phyloP scores from a whole-genome alignment of 495 filamentous ascomycete genomes.

The Talaromyces adpressus region DNA sequence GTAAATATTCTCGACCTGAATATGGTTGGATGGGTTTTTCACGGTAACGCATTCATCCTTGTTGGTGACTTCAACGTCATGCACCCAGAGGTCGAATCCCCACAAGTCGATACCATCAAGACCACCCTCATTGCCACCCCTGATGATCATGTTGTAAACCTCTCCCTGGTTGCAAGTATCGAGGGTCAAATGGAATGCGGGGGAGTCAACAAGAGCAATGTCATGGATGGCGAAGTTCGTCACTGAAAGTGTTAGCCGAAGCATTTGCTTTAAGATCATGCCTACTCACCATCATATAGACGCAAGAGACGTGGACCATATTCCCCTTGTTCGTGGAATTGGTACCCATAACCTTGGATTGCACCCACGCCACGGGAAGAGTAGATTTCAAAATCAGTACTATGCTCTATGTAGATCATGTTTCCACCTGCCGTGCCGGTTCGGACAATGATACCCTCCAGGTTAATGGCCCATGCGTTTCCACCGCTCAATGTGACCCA shows the following conservation, averaged over 20 bases:
- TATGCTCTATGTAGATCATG: slow-evolving; percentile 27
- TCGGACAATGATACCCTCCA: slow-evolving; percentile 26
- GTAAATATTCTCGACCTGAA: slow-evolving; percentile 41
- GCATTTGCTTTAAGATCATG: slow-evolving; percentile 10
- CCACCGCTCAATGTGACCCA: slow-evolving; percentile 28
- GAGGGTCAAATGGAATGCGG: slow-evolving; percentile 26
- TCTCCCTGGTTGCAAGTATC: slow-evolving; percentile 30
- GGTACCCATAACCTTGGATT: slow-evolving; percentile 26
- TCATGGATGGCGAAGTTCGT: slow-evolving; percentile 34
- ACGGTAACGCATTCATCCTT: slow-evolving; percentile 42
- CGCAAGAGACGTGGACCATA: slow-evolving; percentile 24
- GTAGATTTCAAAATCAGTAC: slow-evolving; percentile 22
- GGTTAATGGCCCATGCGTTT: slow-evolving; percentile 23
- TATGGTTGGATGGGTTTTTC: slow-evolving; percentile 34
- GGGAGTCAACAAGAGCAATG: slow-evolving; percentile 24
- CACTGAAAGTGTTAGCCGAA: neutral
- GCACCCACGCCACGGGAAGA: slow-evolving; percentile 18
- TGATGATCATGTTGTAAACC: slow-evolving; percentile 37
- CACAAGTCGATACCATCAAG: slow-evolving; percentile 38
- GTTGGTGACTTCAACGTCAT: slow-evolving; percentile 42
- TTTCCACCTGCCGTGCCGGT: slow-evolving; percentile 30
- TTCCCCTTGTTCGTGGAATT: slow-evolving; percentile 19
- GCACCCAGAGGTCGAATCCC: slow-evolving; percentile 37
- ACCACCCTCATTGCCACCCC: slow-evolving; percentile 32
- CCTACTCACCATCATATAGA: slow-evolving; percentile 19